Base-by-base conservation (phyloP, 1,284 basidiomycete species). In the Rhodotorula sp. region DNA sequence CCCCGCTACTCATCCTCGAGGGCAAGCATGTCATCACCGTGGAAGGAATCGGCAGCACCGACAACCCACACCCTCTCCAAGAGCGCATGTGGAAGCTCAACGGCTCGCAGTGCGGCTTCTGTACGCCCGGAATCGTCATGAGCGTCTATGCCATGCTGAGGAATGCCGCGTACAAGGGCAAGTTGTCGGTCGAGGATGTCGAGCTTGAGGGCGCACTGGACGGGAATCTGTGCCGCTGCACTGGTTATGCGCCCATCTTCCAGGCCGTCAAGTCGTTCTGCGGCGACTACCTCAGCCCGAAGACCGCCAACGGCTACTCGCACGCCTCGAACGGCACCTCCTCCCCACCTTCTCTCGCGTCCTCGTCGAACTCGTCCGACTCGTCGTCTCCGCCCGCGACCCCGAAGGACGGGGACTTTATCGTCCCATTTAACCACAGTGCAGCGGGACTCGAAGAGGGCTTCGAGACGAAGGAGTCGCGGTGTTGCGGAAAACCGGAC, bases 21-120 rank as follows among this genome's bases (percentile, higher is more conserved):
- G 80, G 80, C 22, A 78, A 76, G 64, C 80, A 81, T 49, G 74
- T 81, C 51, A 76, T 81, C 52, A 81, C 80, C 13, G 78, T 80
- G 51, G 80, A 81, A 63, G 71, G 77, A 8, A 78, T 81, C 66
- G 80, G 80, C 46, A 74, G 70, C 22, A 74, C 76, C 3, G 66
- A 71, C 51, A 75, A 80, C 64, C 80, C 80, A 2, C 80, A 81
- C 60, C 80, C 80, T 7, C 73, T 81, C 13, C 80, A 81, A 63
- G 77, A 80, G 61, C 72, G 80, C 20, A 76, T 81, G 55, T 78
- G 74, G 47, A 79, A 78, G 62, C 72, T 81, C 5, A 76, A 75
- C n/a, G 79, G 80, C 20, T 73, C 68, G 0, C 80, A 81, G 63
- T 81, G 80, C 64, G 79, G 79, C 6, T 79, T 79, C 67, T 77